phyloP scores from a whole-genome alignment of 805 yeast genomes.

The Candida germanica region DNA sequence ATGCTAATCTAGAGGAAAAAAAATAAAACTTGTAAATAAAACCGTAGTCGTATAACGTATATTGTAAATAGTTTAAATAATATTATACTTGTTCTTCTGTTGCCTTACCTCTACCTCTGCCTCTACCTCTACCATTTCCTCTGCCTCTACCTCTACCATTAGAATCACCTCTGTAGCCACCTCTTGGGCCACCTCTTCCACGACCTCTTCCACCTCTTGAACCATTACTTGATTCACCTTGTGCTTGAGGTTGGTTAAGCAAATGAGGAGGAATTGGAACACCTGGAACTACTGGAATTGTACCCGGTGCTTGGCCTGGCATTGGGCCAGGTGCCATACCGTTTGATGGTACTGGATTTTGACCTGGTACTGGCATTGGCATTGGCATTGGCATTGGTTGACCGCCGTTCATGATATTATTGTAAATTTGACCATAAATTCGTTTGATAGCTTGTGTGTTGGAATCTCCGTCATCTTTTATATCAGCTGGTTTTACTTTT shows the following conservation, averaged over 20 bases:
- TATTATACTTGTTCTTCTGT: too few relatives aligned
- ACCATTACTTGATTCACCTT: neutral
- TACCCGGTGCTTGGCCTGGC: constrained; percentile 2
- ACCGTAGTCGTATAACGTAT: too few relatives aligned
- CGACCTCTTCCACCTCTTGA: constrained; percentile 18
- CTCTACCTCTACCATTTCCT: constrained; percentile 8
- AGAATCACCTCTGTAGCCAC: constrained; percentile 11
- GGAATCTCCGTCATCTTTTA: constrained; percentile 16
- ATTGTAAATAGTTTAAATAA: too few relatives aligned
- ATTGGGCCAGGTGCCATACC: constrained; percentile 1
- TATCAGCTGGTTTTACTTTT: constrained; percentile 17
- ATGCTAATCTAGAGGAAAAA: too few relatives aligned
- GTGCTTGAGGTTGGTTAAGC: constrained; percentile 18
- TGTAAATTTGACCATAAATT: constrained; percentile 42
- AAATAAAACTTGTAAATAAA: too few relatives aligned
- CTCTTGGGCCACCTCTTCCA: constrained; percentile 16
- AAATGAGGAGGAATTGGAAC: constrained; percentile 37
- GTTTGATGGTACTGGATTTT: neutral
- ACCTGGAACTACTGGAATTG: constrained; percentile 30
- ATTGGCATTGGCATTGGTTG: constrained; percentile 6
- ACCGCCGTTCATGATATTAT: constrained; percentile 42
- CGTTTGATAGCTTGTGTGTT: constrained; percentile 36
- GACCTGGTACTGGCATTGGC: constrained; percentile 1
- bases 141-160: constrained; percentile 11
- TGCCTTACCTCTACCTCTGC: constrained; percentile 11